These are phyloP conservation scores for Penicillium sp. DNA, from an alignment of 2,329 filamentous ascomycete genomes.

Conservation along the genomic window DNA sequence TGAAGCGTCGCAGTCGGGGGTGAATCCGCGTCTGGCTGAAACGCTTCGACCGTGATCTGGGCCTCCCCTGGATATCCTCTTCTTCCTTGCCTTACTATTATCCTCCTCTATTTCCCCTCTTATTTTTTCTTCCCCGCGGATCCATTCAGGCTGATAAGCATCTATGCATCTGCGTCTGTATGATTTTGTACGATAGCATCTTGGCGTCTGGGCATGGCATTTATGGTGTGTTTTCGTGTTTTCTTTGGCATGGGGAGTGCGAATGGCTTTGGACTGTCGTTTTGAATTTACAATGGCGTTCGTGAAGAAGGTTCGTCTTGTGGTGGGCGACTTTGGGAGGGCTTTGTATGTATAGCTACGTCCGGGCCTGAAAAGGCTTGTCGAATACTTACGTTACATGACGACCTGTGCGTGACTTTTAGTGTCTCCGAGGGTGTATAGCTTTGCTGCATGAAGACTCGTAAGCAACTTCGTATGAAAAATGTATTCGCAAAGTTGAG, in stretches of 20 bases:
- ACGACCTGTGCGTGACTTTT: background rate
- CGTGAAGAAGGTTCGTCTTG: background rate
- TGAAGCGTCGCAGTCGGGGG: conserved; percentile 35
- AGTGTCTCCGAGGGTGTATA: background rate
- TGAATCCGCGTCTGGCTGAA: background rate
- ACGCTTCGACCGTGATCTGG: too few species aligned
- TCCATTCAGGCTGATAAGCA: background rate
- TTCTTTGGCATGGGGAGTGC: background rate
- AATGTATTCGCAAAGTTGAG: background rate
- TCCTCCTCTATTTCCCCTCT: background rate
- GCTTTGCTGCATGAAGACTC: background rate
- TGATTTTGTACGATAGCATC: conserved; percentile 9
- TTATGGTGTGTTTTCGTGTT: background rate
- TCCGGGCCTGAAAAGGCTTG: background rate
- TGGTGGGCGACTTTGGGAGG: background rate
- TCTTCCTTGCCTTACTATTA: background rate
- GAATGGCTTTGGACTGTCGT: background rate
- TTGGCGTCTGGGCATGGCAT: conserved; percentile 10
- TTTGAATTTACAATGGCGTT: background rate
- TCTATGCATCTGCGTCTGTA: background rate
- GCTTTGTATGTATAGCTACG: background rate
- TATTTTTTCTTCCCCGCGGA: background rate
- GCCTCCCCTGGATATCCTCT: background rate
- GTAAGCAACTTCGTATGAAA: background rate
- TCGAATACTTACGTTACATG: background rate